phyloP scores from a whole-genome alignment of 2,329 filamentous ascomycete species.

The Neopestalotiopsis sp. region DNA sequence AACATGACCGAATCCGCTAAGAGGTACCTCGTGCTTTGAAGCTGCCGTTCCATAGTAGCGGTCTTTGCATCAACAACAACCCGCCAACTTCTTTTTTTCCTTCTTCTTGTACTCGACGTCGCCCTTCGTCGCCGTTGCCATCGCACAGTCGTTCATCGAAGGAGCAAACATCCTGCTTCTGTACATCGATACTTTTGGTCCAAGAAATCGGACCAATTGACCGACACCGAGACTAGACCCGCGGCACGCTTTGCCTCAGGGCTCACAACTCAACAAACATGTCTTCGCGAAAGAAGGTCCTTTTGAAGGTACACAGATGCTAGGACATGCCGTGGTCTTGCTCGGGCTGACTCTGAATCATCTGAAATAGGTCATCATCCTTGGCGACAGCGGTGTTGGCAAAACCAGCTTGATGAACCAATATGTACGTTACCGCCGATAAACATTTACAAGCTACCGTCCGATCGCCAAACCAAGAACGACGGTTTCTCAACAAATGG shows the following conservation, averaged over 20 bases:
- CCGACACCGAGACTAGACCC: background rate
- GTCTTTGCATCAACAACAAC: conserved; percentile 6
- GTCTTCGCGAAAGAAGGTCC: conserved; percentile 87
- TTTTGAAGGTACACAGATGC: conserved; percentile 72
- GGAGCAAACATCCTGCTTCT: background rate
- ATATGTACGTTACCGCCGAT: conserved; percentile 77
- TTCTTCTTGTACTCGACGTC: background rate
- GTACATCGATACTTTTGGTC: background rate
- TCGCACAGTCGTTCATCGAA: background rate
- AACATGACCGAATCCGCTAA: conserved; percentile 15
- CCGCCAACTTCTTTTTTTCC: background rate
- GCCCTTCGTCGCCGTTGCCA: background rate
- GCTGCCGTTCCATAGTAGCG: background rate
- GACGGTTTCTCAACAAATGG: background rate
- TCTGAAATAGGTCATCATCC: conserved; percentile 83
- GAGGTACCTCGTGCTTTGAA: conserved; percentile 10
- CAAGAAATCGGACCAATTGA: background rate
- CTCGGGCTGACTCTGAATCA: conserved; percentile 22
- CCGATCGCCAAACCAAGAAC: background rate
- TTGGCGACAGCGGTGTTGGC: conserved; percentile 97
- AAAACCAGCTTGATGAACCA: conserved; percentile 99
- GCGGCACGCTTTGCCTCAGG: conserved; percentile 11
- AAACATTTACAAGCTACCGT: background rate
- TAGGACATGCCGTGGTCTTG: background rate
- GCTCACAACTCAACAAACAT: conserved; percentile 50